These are phyloP conservation scores for Puccinia coronata DNA, from an alignment of 1,284 basidiomycete genomes.

Conservation along the genomic window DNA sequence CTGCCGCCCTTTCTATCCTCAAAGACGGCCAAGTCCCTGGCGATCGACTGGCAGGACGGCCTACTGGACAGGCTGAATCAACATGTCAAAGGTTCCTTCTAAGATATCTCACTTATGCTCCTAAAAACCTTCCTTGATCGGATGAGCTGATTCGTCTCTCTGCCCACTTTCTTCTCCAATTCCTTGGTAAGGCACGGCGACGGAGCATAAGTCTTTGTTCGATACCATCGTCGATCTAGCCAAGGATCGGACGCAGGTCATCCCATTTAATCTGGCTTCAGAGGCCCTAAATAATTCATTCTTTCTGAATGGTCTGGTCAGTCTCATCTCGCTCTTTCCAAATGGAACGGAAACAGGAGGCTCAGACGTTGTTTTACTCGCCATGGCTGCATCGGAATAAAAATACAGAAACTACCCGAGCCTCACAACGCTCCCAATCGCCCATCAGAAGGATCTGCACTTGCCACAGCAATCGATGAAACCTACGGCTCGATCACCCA, in stretches of 20 bases:
- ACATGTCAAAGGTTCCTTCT: constrained; percentile 34
- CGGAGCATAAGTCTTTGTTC: constrained; percentile 23
- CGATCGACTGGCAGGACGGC: constrained; percentile 42
- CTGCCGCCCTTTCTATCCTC: constrained; percentile 37
- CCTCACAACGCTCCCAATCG: neutral
- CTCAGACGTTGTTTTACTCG: neutral
- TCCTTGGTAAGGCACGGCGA: constrained; percentile 15
- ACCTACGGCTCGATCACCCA: constrained; percentile 40
- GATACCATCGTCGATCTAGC: constrained; percentile 46
- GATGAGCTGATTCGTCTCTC: neutral
- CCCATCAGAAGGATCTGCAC: constrained; percentile 7
- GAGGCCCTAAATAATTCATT: constrained; percentile 47
- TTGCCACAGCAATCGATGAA: constrained; percentile 38
- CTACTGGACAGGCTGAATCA: constrained; percentile 40
- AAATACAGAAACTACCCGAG: constrained; percentile 21
- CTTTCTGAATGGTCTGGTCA: constrained; percentile 41
- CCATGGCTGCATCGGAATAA: neutral
- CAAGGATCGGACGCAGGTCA: constrained; percentile 26
- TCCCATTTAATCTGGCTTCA: constrained; percentile 47
- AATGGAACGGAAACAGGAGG: neutral
- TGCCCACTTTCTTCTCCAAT: neutral
- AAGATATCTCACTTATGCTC: neutral
- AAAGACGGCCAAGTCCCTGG: constrained; percentile 19
- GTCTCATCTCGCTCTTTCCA: neutral
- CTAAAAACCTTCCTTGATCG: neutral